Base-by-base conservation (phyloP, 768 basidiomycete genomes). In the Termitomyces eurrhizus region DNA sequence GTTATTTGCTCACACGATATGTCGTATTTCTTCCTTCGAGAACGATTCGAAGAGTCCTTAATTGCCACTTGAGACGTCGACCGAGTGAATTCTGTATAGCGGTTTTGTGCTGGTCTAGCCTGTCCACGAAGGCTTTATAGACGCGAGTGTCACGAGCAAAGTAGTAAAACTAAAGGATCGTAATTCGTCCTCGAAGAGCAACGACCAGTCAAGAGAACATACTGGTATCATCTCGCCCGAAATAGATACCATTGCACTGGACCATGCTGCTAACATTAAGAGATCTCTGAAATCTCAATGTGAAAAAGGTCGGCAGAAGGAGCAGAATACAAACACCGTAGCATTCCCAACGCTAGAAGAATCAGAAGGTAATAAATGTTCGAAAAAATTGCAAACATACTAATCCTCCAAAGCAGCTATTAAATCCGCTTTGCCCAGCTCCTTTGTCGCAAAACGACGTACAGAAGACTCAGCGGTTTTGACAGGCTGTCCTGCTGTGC, bases 81-180 rank as follows among this genome's bases (percentile, higher is more conserved):
- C 76, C 80, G 24, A 84, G 72, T 36, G 75, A 75, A 46, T 73
- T 77, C 44, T 81, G 77, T 45, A 88, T 83, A 12, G 75, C 74
- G 58, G 65, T 68, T 65, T 78, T 79, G 66, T 83, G 74, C 33
- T 69, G 68, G 42, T 80, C 75, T 26, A 81, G 65, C 37, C 78
- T 73, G 29, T 87, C 82, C 6, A 75, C 74, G 60, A 93, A 90
- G 2, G 86, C 83, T 64, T 81, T 87, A 72, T 89, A 90, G 14
- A 92, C 86, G 39, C 95, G 85, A 62, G 93, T 89, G 72, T 98
- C 96, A 24, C 96, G 84, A 48, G 95, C 96, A 68, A 98, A 98
- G 67, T 89, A 93, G 63, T 90, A 95, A n/a, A 86, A 82, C 92
- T 93, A 55, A 50, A 5, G 65, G 21, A 51, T 14, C 9, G 9